Evolutionary conservation across 139 green algal genomes (phyloP).

Genomic region (Chlorella vulgaris): DNA sequence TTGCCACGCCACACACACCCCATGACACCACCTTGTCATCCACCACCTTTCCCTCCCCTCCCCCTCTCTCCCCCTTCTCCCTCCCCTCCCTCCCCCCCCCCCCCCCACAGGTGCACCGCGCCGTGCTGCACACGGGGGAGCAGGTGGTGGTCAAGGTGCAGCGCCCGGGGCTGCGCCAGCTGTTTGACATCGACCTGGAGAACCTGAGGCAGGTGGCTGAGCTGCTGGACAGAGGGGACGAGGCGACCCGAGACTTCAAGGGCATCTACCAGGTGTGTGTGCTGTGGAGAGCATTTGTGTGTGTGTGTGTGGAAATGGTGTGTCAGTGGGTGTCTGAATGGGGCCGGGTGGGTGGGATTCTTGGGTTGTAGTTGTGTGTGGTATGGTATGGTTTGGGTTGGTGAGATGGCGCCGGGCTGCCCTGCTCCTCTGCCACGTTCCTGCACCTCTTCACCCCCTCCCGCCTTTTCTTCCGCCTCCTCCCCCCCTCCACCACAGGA

Average conservation of each 20-base stretch:
- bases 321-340: too few relatives aligned
- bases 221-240: constrained; percentile 56
- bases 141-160: constrained; percentile 98
- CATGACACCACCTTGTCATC: too few relatives aligned
- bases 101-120: constrained; percentile 80
- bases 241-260: constrained; percentile 52
- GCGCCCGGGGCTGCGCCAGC: constrained; percentile 91
- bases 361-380: background rate
- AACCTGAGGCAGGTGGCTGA: constrained; percentile 96
- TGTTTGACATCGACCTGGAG: constrained; percentile 98
- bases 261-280: constrained; percentile 52
- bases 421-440: too few relatives aligned
- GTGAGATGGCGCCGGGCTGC: too few relatives aligned
- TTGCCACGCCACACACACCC: background rate
- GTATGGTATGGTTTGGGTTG: too few relatives aligned
- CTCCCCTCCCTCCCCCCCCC: background rate
- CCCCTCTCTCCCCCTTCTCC: background rate
- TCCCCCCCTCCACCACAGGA: constrained; percentile 26
- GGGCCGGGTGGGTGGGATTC: background rate
- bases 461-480: too few relatives aligned
- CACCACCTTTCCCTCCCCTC: background rate
- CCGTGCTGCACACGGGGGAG: constrained; percentile 74
- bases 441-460: too few relatives aligned
- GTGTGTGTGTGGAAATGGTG: too few relatives aligned
- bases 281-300: too few relatives aligned